Evolutionary conservation across 257 asterid genomes (phyloP).

Genomic region (Salvia rosmarinus): DNA sequence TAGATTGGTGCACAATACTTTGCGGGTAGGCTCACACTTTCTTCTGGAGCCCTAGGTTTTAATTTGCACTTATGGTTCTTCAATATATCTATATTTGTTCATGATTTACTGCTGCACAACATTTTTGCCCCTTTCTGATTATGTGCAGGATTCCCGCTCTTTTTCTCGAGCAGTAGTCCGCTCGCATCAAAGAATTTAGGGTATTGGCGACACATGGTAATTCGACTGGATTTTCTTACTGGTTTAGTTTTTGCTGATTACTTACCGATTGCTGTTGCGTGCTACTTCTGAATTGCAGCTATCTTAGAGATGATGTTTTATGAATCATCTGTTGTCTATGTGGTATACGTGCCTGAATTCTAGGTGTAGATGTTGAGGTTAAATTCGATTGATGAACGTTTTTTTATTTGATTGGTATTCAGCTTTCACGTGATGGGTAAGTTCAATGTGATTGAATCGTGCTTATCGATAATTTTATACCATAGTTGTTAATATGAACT

Average conservation of each 20-base stretch:
- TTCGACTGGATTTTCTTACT: not conserved
- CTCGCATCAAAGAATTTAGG: conserved; percentile 9
- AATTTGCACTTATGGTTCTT: not conserved
- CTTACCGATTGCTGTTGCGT: not conserved
- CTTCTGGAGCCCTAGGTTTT: not conserved
- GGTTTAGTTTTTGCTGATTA: not conserved
- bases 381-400: not conserved
- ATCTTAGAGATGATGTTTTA: not conserved
- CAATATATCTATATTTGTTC: not conserved
- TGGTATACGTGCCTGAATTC: not conserved
- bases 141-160: conserved; percentile 14
- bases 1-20: not conserved
- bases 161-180: not conserved
- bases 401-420: not conserved
- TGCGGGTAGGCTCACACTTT: not conserved
- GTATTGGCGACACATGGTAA: conserved; percentile 29
- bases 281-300: conserved; percentile 3
- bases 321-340: not conserved
- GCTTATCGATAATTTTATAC: not conserved
- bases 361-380: not conserved
- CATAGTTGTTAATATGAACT: not conserved
- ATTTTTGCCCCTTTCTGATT: not conserved
- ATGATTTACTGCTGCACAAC: not conserved
- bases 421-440: not conserved
- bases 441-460: conserved; percentile 1